Conservation (phyloP, 768 basidiomycete genomes). For the Leccinum variicolor region DNA sequence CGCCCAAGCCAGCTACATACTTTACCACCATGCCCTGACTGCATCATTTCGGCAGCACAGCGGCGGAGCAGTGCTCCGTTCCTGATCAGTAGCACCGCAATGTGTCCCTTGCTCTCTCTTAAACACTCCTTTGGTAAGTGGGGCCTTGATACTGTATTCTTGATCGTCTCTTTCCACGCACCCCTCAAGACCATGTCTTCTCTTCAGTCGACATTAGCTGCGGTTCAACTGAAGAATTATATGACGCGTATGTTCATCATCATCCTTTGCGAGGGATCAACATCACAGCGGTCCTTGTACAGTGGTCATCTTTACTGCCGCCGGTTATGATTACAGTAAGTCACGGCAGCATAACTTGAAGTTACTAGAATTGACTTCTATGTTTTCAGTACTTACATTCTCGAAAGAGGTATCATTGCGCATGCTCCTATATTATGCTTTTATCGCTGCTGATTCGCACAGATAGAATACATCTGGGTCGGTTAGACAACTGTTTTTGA, state of each 20-base stretch:
- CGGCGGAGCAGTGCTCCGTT: too few species aligned
- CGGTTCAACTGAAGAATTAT: neutral
- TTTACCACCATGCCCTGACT: too few species aligned
- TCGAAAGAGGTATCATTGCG: conserved; percentile 1
- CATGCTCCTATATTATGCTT: neutral
- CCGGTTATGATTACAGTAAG: conserved; percentile 12
- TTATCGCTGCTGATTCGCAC: neutral
- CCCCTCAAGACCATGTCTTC: neutral
- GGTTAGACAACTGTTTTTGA: neutral
- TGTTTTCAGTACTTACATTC: conserved; percentile 6
- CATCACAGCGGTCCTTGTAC: neutral
- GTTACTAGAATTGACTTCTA: neutral
- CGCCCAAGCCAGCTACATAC: too few species aligned
- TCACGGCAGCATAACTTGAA: neutral
- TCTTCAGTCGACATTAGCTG: too few species aligned
- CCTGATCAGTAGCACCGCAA: too few species aligned
- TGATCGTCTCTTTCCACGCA: neutral
- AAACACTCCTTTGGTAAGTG: too few species aligned
- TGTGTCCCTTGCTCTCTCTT: too few species aligned
- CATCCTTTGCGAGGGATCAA: neutral
- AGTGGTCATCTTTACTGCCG: conserved; percentile 1
- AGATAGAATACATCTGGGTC: conserved; percentile 16
- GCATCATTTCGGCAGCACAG: too few species aligned
- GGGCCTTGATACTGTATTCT: too few species aligned
- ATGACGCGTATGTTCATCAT: neutral